Base-by-base conservation (phyloP, 805 yeast species). In the Brettanomyces bruxellensis region DNA sequence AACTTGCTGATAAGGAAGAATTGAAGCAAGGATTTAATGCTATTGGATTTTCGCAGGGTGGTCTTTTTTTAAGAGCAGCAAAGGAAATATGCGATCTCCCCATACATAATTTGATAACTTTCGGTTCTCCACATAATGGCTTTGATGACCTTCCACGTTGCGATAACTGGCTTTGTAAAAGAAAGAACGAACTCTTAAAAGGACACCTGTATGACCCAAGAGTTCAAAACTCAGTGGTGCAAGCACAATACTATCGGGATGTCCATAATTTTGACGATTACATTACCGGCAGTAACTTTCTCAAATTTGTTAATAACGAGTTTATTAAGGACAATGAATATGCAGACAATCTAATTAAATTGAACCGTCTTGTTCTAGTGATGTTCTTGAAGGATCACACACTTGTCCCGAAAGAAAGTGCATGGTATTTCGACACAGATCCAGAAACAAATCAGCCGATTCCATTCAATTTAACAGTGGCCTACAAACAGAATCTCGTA, bases 41-140 rank as follows among this genome's bases (percentile, higher is more conserved):
- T 5, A 70, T 86, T 38, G 95, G 95, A 4, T 81, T 83, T 53
- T 83, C 91, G 0, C 95, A 86, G 58, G 95, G 95, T 38, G 95
- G 95, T 0, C 62, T 86, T n/a, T 79, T 86, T 50, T 64, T 83
- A n/a, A 64, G 95, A 41, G 82, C 81, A 4, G 72, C 82, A 28
- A 68, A 78, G 28, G 83, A 86, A 57, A 61, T 74, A 24, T 86
- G 91, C 61, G 71, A 66, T 25, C 41, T 66, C 11, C 61, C 68
- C 3, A 68, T 83, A 3, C 61, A 72, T 44, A 78, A 70, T 30
- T 64, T 86, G 42, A 66, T 86, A 12, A 83, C 95, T 0, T 83
- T 82, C 62, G 95, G 95, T 0, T 79, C 88, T 1, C 95, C 95
- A 0, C 95, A 86, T 55, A 73, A 81, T 63, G 95, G 93, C 1